Percentiles rank a stretch among this genome's conserved stretches.
Conservation (phyloP, 202 grass and related monocot species). For the Digitaria exilis region DNA sequence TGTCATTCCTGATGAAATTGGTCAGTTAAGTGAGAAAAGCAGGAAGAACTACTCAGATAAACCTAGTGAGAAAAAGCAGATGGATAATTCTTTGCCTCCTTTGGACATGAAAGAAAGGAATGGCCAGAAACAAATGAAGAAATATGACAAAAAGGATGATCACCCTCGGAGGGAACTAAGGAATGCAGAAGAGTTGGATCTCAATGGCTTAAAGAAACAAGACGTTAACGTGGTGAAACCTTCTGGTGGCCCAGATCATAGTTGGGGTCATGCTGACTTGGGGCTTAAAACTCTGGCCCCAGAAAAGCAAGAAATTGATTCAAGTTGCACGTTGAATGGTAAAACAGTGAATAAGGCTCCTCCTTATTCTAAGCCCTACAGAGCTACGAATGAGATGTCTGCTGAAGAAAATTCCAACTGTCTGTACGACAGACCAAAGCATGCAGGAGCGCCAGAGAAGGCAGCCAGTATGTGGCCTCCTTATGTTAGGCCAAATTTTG, state of each 20-base stretch:
- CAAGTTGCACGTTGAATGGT: slow-evolving; percentile 49
- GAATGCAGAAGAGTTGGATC: slow-evolving; percentile 45
- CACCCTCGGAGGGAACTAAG: slow-evolving; percentile 38
- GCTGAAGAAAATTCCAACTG: slow-evolving; percentile 45
- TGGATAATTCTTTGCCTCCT: slow-evolving; percentile 36
- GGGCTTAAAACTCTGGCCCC: slow-evolving; percentile 54
- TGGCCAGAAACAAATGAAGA: slow-evolving; percentile 48
- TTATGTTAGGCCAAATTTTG: slow-evolving; percentile 61
- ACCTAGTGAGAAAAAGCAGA: slow-evolving; percentile 39
- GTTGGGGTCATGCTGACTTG: slow-evolving; percentile 47
- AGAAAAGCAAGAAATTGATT: slow-evolving; percentile 53
- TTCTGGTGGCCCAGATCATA: slow-evolving; percentile 45
- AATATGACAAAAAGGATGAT: slow-evolving; percentile 49
- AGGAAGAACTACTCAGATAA: slow-evolving; percentile 49
- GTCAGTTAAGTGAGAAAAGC: slow-evolving; percentile 43
- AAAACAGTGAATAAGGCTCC: slow-evolving; percentile 67
- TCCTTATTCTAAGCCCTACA: slow-evolving; percentile 70
- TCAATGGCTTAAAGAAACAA: slow-evolving; percentile 57
- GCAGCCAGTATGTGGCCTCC: slow-evolving; percentile 60
- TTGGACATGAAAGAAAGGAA: slow-evolving; percentile 40
- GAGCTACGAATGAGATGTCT: slow-evolving; percentile 26
- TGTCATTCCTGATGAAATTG: slow-evolving; percentile 60
- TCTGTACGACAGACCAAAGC: slow-evolving; percentile 20
- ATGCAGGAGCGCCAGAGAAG: slow-evolving; percentile 49
- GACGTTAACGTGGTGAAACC: slow-evolving; percentile 39